Evolutionary conservation across 2,329 filamentous ascomycete genomes (phyloP), one percentile per base, ranked within the genome.

Genomic region (Alternaria hordeiaustralica): DNA sequence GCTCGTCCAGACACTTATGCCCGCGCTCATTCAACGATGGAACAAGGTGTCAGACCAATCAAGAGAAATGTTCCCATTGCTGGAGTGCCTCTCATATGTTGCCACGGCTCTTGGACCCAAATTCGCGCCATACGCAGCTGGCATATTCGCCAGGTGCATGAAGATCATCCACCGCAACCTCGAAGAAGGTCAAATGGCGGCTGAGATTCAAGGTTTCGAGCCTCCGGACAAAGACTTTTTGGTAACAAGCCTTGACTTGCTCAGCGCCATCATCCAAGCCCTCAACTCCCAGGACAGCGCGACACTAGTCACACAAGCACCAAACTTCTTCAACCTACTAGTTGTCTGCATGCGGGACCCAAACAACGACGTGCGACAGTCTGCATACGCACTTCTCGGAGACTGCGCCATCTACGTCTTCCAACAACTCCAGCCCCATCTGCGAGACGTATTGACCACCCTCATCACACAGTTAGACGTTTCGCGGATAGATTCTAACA

Each of bases 81-180:
- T 98, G n/a, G 96, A 98, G 80, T 99, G 96, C 76, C 87, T 99
- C 46, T 97, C 96, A 1, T 99, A 97, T 75, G 92, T 99, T 45
- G 92, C 94, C 54, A 91, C 92, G 73, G 93, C 96, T 3, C 89
- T 99, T 45, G 92, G 92, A 30, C 87, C 90, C 70, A 86, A 87
- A 1, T 99, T 99, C 76, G 87, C 92, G 5, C 92, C 92, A 6
- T 99, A 94, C 75, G 93, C 96, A 1, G 85, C 88, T 61, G 91
- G 93, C 6, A 93, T 99, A 58, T 99, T 98, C 82, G 84, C 86
- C 58, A 89, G 96, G 68, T 98, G 95, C 78, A 90, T 95, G 76
- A 91, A 90, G 79, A 94, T 99, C 73, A 96, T 99, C 71, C 94
- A 96, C 77, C 87, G 90, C 73, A 98, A 97, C 73, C 86, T 99